Conservation (phyloP, 495 filamentous ascomycete genomes). For the Echria macrotheca region DNA sequence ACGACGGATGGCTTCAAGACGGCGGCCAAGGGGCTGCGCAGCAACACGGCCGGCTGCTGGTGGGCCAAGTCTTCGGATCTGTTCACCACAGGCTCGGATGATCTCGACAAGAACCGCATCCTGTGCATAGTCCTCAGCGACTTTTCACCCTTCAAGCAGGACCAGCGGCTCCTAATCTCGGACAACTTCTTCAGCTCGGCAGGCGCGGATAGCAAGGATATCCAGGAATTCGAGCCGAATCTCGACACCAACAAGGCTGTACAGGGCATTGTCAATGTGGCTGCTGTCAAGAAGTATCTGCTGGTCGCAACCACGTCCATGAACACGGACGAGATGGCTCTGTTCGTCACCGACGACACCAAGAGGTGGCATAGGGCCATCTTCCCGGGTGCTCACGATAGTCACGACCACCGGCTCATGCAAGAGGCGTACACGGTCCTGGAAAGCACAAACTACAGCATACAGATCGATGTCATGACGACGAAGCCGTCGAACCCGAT, state of each 20-base stretch:
- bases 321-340: conserved; percentile 80
- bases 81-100: conserved; percentile 60
- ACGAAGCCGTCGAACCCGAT: conserved; percentile 57
- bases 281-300: conserved; percentile 75
- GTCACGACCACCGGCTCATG: conserved; percentile 62
- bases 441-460: conserved; percentile 93
- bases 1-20: conserved; percentile 78
- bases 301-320: conserved; percentile 73
- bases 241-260: conserved; percentile 67
- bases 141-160: conserved; percentile 52
- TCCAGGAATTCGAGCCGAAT: conserved; percentile 62
- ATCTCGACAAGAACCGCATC: conserved; percentile 57
- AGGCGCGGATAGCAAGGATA: conserved; percentile 34
- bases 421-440: conserved; percentile 89
- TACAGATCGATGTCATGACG: conserved; percentile 89
- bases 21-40: conserved; percentile 53
- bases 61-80: conserved; percentile 73
- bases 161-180: conserved; percentile 71
- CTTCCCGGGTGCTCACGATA: conserved; percentile 49
- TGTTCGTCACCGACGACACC: conserved; percentile 76
- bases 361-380: conserved; percentile 85
- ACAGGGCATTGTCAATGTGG: conserved; percentile 68
- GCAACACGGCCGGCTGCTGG: conserved; percentile 63
- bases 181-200: conserved; percentile 66
- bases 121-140: conserved; percentile 72